Percentiles rank a stretch among this genome's conserved stretches.
Conservation (phyloP, 208 protist genomes). For the Crithidia bombi region DNA sequence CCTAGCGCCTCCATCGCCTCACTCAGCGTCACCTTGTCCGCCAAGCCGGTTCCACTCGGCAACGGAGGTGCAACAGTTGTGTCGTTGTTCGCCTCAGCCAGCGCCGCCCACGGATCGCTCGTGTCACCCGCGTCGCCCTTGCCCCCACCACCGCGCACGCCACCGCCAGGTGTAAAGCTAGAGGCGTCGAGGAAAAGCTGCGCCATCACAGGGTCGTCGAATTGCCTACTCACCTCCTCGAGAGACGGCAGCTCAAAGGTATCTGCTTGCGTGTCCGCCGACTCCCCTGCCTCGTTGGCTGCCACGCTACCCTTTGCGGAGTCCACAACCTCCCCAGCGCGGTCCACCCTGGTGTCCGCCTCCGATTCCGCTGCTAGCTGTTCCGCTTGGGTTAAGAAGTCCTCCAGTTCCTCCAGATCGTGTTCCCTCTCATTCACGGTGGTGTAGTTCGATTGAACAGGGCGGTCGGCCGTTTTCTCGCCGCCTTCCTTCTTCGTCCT, state of each 20-base stretch:
- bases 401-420: constrained; percentile 64
- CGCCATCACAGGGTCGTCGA: constrained; percentile 79
- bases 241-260: constrained; percentile 71
- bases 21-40: constrained; percentile 66
- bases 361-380: not conserved
- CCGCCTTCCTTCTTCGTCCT: constrained; percentile 3
- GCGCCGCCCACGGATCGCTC: constrained; percentile 12
- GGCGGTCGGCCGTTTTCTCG: not conserved
- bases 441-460: constrained; percentile 30
- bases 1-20: constrained; percentile 75
- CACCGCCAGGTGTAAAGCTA: constrained; percentile 39
- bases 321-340: not conserved
- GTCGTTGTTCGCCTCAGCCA: constrained; percentile 23
- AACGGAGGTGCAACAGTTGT: not conserved
- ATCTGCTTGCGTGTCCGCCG: constrained; percentile 19
- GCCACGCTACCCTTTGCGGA: not conserved
- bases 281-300: constrained; percentile 16
- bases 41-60: constrained; percentile 1
- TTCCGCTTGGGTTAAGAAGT: constrained; percentile 21
- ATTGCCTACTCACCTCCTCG: constrained; percentile 82
- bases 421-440: constrained; percentile 42
- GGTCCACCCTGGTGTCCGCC: not conserved
- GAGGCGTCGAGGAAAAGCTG: constrained; percentile 85
- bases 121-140: not conserved
- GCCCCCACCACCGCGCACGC: constrained; percentile 19